Conservation (phyloP, 495 filamentous ascomycete genomes). For the Achaetomiella virescens region DNA sequence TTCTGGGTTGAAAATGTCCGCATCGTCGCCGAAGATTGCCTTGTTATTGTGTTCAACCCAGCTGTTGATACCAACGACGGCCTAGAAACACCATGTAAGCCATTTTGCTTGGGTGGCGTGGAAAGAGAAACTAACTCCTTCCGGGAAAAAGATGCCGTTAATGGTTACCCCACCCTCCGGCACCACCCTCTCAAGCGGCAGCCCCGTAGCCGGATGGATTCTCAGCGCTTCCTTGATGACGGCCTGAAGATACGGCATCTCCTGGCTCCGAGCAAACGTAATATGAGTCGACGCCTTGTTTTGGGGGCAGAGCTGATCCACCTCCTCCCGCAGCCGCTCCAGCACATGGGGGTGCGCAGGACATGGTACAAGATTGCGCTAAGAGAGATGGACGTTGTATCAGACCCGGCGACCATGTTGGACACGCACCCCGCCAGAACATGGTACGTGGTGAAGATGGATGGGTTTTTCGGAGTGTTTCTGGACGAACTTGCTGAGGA, state of each 20-base stretch:
- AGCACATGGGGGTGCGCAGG: conserved; percentile 37
- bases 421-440: conserved; percentile 15
- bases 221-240: conserved; percentile 61
- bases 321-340: conserved; percentile 38
- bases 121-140: background rate
- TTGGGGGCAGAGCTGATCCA: conserved; percentile 14
- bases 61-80: conserved; percentile 46
- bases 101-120: background rate
- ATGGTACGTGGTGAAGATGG: background rate
- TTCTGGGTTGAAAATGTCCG: conserved; percentile 39
- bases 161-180: conserved; percentile 48
- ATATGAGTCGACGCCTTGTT: background rate
- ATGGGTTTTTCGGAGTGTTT: background rate
- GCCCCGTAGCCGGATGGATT: conserved; percentile 48
- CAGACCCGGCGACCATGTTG: conserved; percentile 51
- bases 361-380: conserved; percentile 44
- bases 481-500: background rate
- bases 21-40: conserved; percentile 42
- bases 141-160: conserved; percentile 31
- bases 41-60: conserved; percentile 50
- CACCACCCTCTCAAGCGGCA: conserved; percentile 52
- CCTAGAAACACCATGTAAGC: background rate
- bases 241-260: conserved; percentile 54
- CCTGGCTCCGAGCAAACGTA: background rate
- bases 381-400: conserved; percentile 50